Evolutionary conservation across 2,329 filamentous ascomycete species (phyloP).

Genomic region (Ophiognomonia clavigignenti-juglandacearum): DNA sequence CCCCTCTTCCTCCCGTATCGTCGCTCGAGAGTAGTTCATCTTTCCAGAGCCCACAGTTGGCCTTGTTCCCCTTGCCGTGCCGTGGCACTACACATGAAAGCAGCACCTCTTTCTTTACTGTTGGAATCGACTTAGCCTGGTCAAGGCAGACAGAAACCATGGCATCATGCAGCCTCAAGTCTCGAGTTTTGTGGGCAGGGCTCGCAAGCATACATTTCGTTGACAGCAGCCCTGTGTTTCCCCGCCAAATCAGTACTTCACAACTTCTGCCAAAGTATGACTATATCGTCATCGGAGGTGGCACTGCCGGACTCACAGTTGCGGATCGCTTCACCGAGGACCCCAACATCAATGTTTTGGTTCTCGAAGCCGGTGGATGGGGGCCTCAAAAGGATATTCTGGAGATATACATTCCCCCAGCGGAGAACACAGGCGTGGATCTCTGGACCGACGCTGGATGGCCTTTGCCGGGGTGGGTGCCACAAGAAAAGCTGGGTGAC

Average conservation of each 20-base stretch:
- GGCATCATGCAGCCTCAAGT: neutral
- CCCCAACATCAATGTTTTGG: conserved; percentile 16
- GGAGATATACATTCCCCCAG: neutral
- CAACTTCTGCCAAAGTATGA: conserved; percentile 16
- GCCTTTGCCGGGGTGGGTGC: neutral
- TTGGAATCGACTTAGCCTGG: neutral
- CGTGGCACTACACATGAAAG: too few relatives aligned
- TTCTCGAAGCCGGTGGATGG: conserved; percentile 19
- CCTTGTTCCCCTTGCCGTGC: too few relatives aligned
- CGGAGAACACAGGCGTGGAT: neutral
- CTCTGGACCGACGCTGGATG: neutral
- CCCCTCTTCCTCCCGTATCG: too few relatives aligned
- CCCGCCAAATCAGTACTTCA: conserved; percentile 1
- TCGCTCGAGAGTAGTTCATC: too few relatives aligned
- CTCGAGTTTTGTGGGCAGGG: conserved; percentile 7
- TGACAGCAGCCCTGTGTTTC: conserved; percentile 3
- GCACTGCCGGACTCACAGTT: conserved; percentile 20
- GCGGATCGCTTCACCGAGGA: conserved; percentile 21
- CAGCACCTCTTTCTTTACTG: too few relatives aligned
- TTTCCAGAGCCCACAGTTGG: too few relatives aligned
- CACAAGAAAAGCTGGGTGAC: neutral
- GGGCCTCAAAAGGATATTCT: conserved; percentile 5
- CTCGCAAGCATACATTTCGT: conserved; percentile 1
- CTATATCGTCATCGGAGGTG: conserved; percentile 20
- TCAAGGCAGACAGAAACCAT: neutral